Conservation (phyloP, 306 rosid species). For the Dryas alaskensis region DNA sequence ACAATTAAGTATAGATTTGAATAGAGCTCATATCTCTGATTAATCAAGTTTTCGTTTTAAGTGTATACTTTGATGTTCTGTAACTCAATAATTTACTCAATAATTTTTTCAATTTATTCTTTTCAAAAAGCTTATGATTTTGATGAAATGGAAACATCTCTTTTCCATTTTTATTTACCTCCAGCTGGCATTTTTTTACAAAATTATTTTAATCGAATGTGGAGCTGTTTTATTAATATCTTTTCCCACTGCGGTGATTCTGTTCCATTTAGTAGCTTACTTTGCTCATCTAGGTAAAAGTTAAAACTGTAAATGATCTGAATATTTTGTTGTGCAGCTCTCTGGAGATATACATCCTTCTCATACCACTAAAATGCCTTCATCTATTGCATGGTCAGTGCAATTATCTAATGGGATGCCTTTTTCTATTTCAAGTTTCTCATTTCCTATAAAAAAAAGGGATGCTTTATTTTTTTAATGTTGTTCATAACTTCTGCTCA, state of each 20-base stretch:
- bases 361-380: slow-evolving; percentile 65
- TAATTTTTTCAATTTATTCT: not conserved
- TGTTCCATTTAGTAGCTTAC: not conserved
- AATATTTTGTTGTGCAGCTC: slow-evolving; percentile 45
- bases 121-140: no score
- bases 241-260: not conserved
- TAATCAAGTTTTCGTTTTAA: not conserved
- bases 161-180: no score
- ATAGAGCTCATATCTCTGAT: not conserved
- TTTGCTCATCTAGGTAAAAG: not conserved
- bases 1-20: not conserved
- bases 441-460: no score
- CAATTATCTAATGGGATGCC: not conserved
- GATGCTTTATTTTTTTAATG: not conserved
- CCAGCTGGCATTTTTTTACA: not conserved
- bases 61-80: not conserved
- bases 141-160: no score
- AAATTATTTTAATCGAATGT: not conserved
- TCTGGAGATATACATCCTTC: slow-evolving; percentile 58
- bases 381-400: slow-evolving; percentile 74
- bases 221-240: not conserved
- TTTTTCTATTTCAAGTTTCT: not conserved
- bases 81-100: not conserved
- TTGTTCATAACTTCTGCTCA: slow-evolving; percentile 15
- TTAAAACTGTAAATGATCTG: slow-evolving; percentile 14